Evolutionary conservation across 495 filamentous ascomycete species (phyloP).

Genomic region (Aspergillus hancockii): DNA sequence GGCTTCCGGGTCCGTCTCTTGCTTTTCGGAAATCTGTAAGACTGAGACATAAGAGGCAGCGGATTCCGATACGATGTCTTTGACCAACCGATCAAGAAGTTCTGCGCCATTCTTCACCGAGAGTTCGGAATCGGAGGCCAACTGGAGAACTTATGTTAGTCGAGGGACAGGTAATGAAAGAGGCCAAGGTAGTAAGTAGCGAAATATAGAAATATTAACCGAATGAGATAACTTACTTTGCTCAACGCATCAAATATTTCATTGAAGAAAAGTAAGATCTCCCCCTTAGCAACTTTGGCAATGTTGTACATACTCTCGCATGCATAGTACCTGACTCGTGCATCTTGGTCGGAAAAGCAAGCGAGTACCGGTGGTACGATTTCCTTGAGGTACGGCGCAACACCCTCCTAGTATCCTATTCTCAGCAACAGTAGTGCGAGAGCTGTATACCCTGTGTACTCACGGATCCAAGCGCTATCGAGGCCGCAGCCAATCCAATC

Average conservation of each 20-base stretch:
- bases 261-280: conserved; percentile 95
- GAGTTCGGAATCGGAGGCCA: conserved; percentile 92
- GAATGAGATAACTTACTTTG: conserved; percentile 63
- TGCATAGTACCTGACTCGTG: conserved; percentile 95
- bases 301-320: conserved; percentile 99
- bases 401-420: conserved; percentile 61
- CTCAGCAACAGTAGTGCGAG: conserved; percentile 24
- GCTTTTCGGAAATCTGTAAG: conserved; percentile 58
- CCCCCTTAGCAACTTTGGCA: conserved; percentile 97
- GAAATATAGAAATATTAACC: not conserved
- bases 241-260: conserved; percentile 96
- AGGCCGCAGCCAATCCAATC: conserved; percentile 94
- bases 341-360: conserved; percentile 98
- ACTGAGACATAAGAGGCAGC: conserved; percentile 94
- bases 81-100: conserved; percentile 90
- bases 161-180: not conserved
- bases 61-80: conserved; percentile 97
- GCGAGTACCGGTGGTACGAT: conserved; percentile 98
- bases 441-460: conserved; percentile 33
- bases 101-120: conserved; percentile 99
- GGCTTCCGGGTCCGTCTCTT: conserved; percentile 44
- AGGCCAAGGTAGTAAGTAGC: not conserved
- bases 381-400: conserved; percentile 84
- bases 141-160: conserved; percentile 49
- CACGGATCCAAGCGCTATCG: conserved; percentile 92